Evolutionary conservation across 2,329 filamentous ascomycete species (phyloP).

Genomic region (Fusarium duplospermum): DNA sequence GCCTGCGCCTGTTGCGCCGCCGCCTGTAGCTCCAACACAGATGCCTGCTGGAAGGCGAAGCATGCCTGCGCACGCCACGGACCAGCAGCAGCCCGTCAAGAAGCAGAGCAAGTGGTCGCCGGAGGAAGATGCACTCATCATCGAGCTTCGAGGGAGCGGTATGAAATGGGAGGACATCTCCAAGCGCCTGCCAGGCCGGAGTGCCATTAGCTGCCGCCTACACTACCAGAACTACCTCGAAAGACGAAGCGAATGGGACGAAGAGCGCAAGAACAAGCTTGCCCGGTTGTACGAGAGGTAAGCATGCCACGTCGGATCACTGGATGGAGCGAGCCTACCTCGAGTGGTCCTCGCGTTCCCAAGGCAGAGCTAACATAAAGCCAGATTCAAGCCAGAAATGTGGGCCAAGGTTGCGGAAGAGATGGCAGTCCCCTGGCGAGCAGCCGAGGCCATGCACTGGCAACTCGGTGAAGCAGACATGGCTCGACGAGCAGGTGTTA

Average conservation of each 20-base stretch:
- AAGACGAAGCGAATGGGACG: constrained; percentile 92
- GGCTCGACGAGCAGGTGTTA: constrained; percentile 89
- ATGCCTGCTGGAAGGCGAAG: constrained; percentile 48
- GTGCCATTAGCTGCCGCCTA: constrained; percentile 91
- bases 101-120: constrained; percentile 97
- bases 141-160: constrained; percentile 86
- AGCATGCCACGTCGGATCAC: constrained; percentile 1
- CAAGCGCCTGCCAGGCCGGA: constrained; percentile 88
- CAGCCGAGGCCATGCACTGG: constrained; percentile 98
- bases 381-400: constrained; percentile 96
- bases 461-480: constrained; percentile 93
- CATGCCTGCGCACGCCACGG: constrained; percentile 61
- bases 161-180: constrained; percentile 99
- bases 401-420: constrained; percentile 96
- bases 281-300: constrained; percentile 95
- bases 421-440: constrained; percentile 94
- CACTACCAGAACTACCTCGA: constrained; percentile 99
- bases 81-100: constrained; percentile 83
- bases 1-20: constrained; percentile 40
- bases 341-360: neutral
- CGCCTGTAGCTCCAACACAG: constrained; percentile 48
- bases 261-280: constrained; percentile 97
- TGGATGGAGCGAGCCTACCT: neutral
- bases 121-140: constrained; percentile 93
- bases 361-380: constrained; percentile 29